A percentile compares a stretch with the other conserved stretches of the same genome.
Conservation (phyloP, 495 filamentous ascomycete genomes). For the Tuber microsphaerosporum region DNA sequence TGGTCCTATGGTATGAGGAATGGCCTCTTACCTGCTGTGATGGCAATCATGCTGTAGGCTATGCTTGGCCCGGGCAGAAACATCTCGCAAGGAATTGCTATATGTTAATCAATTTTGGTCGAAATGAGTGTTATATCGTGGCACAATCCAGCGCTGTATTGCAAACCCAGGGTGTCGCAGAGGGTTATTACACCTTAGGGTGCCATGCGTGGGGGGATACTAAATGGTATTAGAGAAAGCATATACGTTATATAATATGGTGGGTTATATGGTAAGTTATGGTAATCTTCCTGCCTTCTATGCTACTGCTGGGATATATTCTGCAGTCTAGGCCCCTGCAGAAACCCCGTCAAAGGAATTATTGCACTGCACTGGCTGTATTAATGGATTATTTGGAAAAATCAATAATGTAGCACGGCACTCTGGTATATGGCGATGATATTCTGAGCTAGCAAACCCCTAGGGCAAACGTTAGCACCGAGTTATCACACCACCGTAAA, state of each 20-base stretch:
- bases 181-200: not conserved
- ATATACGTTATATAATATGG: not conserved
- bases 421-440: not conserved
- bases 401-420: not conserved
- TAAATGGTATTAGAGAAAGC: not conserved
- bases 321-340: not conserved
- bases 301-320: not conserved
- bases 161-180: not conserved
- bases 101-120: not conserved
- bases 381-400: not conserved
- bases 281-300: not conserved
- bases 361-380: not conserved
- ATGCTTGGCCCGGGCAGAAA: not conserved
- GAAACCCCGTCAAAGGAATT: not conserved
- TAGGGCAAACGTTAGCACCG: accelerated
- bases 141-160: not conserved
- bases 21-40: not conserved
- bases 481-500: not conserved
- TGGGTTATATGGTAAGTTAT: not conserved
- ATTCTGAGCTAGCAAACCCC: not conserved
- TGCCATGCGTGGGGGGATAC: not conserved
- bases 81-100: not conserved
- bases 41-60: not conserved
- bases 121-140: not conserved
- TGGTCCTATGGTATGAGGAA: not conserved